Evolutionary conservation across 345 rosid genomes (phyloP), one percentile per base, ranked within the genome.

Genomic region (Syzygium aqueum): DNA sequence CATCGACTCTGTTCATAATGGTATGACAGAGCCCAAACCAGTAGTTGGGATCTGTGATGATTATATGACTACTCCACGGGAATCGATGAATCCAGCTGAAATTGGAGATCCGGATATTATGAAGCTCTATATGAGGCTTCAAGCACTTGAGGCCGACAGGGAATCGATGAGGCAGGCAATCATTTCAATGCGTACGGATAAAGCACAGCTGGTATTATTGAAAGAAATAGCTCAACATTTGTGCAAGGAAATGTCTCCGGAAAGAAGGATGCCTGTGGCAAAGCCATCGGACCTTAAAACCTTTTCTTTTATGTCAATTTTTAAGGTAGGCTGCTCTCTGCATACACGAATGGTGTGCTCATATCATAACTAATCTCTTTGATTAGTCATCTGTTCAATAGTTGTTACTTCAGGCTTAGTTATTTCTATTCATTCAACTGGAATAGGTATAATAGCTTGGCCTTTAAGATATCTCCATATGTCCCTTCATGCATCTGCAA

Each of bases 221-320:
- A 96, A 94, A 94, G 99, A 98, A 92, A 98, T 98, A 87, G 99
- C 99, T 87, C 99, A 96, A 86, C 98, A 95, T 86, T 88, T 96
- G 90, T 94, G 95, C 92, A 95, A 94, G 87, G 98, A 96, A 86
- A 91, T 92, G 89, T 84, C 93, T 40, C 95, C 99, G 1, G 96
- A 94, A 85, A 91, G 93, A 84, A 90, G 54, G 84, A 43, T 90
- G 88, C 93, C 93, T 84, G 87, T 90, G 65, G 89, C 83, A 85
- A 98, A 94, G 91, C 90, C 93, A 73, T 89, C 96, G 84, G 30
- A 85, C 86, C 46, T 89, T 67, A 90, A 92, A 87, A 86, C 89
- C 87, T 90, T 94, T 85, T 90, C 94, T 17, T 93, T 95, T 88
- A 88, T 90, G 84, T 91, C 98, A 8, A 86, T 94, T 91, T 93